Evolutionary conservation across 176 grass and related monocot genomes (phyloP).

Genomic region (Avena eriantha): DNA sequence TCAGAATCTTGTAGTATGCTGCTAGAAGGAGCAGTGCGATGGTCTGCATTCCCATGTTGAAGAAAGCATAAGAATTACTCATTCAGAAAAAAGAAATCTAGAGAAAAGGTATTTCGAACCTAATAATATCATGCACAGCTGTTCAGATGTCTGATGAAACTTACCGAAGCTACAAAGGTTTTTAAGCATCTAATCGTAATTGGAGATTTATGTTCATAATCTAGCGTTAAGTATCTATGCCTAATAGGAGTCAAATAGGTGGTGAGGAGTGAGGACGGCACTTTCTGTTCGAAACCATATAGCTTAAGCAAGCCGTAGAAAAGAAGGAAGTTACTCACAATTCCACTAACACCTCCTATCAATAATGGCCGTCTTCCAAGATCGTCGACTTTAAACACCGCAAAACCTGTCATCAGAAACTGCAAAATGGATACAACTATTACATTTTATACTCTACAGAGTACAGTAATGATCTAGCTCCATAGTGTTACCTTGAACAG

Average conservation of each 20-base stretch:
- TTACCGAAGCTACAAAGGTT: not conserved
- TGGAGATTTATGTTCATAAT: not conserved
- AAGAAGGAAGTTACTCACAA: slow-evolving; percentile 60
- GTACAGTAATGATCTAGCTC: slow-evolving; percentile 17
- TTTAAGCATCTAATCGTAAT: slow-evolving; percentile 19
- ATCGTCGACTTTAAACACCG: slow-evolving; percentile 81
- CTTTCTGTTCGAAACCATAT: slow-evolving; percentile 6
- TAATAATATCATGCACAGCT: slow-evolving; percentile 9
- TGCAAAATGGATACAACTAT: slow-evolving; percentile 46
- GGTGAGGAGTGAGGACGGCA: not conserved
- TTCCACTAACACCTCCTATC: slow-evolving; percentile 91
- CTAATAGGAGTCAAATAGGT: slow-evolving; percentile 15
- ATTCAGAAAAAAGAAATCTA: slow-evolving; percentile 34
- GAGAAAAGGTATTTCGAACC: slow-evolving; percentile 17
- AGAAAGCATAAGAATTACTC: slow-evolving; percentile 10
- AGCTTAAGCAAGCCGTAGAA: slow-evolving; percentile 20
- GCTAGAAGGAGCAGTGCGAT: slow-evolving; percentile 86
- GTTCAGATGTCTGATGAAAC: slow-evolving; percentile 17
- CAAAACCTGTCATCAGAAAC: slow-evolving; percentile 90
- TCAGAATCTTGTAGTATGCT: slow-evolving; percentile 93
- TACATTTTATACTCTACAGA: slow-evolving; percentile 5
- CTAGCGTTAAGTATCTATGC: not conserved
- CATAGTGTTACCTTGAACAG: slow-evolving; percentile 82
- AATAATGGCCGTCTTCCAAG: slow-evolving; percentile 87
- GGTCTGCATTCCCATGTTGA: slow-evolving; percentile 59